Evolutionary conservation across 2,329 filamentous ascomycete species (phyloP).

Genomic region (Bertia moriformis): DNA sequence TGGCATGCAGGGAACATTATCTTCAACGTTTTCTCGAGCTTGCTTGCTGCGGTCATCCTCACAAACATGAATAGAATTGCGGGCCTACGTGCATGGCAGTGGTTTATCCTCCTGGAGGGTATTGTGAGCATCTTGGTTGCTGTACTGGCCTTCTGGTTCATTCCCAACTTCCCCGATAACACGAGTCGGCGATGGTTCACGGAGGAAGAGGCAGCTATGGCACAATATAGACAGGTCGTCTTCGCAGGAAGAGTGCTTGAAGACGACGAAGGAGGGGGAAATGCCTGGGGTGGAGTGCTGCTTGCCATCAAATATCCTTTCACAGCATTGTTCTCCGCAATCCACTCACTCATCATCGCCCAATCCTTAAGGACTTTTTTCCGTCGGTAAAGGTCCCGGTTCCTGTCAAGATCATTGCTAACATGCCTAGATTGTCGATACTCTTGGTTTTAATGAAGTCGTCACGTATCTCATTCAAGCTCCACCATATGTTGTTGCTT

Average conservation of each 20-base stretch:
- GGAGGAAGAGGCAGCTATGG: slow-evolving; percentile 23
- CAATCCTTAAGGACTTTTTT: slow-evolving; percentile 25
- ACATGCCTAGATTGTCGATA: slow-evolving; percentile 10
- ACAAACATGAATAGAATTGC: slow-evolving; percentile 23
- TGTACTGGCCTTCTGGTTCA: slow-evolving; percentile 15
- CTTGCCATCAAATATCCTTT: slow-evolving; percentile 17
- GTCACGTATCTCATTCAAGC: slow-evolving; percentile 24
- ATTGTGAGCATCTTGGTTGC: slow-evolving; percentile 17
- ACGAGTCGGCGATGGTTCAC: slow-evolving; percentile 17
- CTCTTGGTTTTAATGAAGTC: slow-evolving; percentile 11
- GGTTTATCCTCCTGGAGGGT: slow-evolving; percentile 29
- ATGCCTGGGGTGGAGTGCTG: slow-evolving; percentile 19
- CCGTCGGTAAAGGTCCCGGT: slow-evolving; percentile 15
- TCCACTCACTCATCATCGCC: slow-evolving; percentile 27
- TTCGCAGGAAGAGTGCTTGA: slow-evolving; percentile 19
- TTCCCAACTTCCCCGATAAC: slow-evolving; percentile 22
- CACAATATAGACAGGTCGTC: slow-evolving; percentile 17
- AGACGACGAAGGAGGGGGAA: slow-evolving; percentile 15
- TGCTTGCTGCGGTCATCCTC: slow-evolving; percentile 26
- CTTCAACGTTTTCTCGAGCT: slow-evolving; percentile 26
- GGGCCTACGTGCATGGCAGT: slow-evolving; percentile 24
- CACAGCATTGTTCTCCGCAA: slow-evolving; percentile 21
- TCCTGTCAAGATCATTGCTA: neutral
- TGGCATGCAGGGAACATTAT: slow-evolving; percentile 29
- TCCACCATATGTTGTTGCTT: slow-evolving; percentile 24